Base-by-base conservation (phyloP, 2,329 filamentous ascomycete genomes). In the Calonectria leucothoes region DNA sequence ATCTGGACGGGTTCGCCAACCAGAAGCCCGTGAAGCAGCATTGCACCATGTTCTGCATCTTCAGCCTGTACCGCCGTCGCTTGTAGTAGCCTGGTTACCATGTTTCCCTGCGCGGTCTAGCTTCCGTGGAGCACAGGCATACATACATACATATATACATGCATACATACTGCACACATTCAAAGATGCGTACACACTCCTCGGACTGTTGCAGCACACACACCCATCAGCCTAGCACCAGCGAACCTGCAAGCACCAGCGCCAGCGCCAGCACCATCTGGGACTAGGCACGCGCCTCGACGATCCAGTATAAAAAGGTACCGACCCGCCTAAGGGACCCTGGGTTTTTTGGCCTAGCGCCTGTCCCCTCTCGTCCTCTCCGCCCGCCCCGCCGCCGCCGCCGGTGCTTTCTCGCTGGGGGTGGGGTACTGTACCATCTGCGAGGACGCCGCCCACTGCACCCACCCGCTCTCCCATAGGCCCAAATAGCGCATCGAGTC, bases 331-430 rank as follows among this genome's bases (percentile, higher is more conserved):
- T 45, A 35, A 66, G 31, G 59, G 66, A 37, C 52, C 55, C 49
- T 66, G 39, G 57, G 35, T 61, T 61, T 35, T 64, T 64, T 37
- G 57, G 57, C 49, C 64, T 72, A 64, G 70, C 65, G 70, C 48
- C 65, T 67, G 35, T 52, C 45, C 45, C 45, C 64, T 51, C 64
- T 61, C 63, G 25, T 71, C 63, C 63, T 49, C 69, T 59, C 70
- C 65, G 52, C 35, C 66, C 42, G 39, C 67, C 64, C 52, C 69
- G 63, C 69, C 67, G 57, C 52, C 66, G 61, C 67, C 48, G 64
- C 67, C 57, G 67, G 67, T 63, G 66, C 52, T 61, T 70, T 55
- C 59, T 66, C 37, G 49, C 59, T 66, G 59, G 37, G 66, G 66
- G 52, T 39, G 66, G 51, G 59, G 37, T 64, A 64, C 59, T 64